Conservation (phyloP, 257 asterid genomes). For the Solanum verrucosum region DNA sequence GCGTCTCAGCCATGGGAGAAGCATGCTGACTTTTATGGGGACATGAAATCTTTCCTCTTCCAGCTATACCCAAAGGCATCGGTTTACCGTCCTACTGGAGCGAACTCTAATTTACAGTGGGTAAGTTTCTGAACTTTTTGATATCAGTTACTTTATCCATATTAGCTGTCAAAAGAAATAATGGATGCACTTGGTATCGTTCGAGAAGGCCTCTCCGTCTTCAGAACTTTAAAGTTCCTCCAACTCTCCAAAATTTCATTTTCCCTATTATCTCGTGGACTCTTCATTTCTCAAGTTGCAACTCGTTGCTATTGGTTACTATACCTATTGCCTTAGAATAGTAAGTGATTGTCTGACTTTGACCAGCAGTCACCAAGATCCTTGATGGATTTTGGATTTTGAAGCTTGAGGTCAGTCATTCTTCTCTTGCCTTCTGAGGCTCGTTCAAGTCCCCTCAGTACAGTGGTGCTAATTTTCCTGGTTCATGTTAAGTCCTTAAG, state of each 20-base stretch:
- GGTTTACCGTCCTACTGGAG: slow-evolving; percentile 77
- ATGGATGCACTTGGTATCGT: not conserved
- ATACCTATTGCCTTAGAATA: not conserved
- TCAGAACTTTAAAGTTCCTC: not conserved
- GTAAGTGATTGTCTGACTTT: not conserved
- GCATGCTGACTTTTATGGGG: slow-evolving; percentile 79
- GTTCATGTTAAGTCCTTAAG: not conserved
- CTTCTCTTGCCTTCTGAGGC: not conserved
- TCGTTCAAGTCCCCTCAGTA: not conserved
- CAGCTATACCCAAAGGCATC: slow-evolving; percentile 82
- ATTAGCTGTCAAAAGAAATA: not conserved
- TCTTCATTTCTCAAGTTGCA: not conserved
- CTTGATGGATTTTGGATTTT: not conserved
- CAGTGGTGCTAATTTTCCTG: not conserved
- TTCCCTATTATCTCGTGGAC: not conserved
- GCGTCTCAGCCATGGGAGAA: slow-evolving; percentile 98
- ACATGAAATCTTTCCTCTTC: slow-evolving; percentile 74
- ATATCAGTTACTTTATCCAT: not conserved
- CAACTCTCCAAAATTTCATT: not conserved
- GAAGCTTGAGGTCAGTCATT: not conserved
- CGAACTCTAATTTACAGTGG: slow-evolving; percentile 86
- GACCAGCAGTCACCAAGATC: not conserved
- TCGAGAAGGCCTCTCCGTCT: not conserved
- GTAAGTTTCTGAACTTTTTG: slow-evolving; percentile 28
- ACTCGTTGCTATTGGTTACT: not conserved